Evolutionary conservation across 2,329 filamentous ascomycete species (phyloP).

Genomic region (Teratosphaeria destructans): DNA sequence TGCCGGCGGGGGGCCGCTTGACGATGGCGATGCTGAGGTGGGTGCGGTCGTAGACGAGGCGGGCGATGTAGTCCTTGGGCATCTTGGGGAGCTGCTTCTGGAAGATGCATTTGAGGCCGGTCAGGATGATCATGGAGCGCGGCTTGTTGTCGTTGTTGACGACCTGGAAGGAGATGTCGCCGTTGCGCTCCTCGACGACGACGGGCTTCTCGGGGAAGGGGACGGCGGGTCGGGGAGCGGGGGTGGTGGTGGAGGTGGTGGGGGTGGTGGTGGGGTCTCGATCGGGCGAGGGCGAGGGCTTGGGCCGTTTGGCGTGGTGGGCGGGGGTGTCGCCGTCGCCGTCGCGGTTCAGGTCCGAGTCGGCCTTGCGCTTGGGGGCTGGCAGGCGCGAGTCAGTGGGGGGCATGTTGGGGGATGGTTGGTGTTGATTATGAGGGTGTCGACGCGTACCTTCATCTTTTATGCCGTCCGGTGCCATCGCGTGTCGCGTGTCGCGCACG

Average conservation of each 20-base stretch:
- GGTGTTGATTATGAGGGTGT: background rate
- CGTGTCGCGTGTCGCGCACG: background rate
- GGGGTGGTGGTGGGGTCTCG: no score
- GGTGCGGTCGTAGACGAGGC: slow-evolving; percentile 92
- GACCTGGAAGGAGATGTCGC: slow-evolving; percentile 92
- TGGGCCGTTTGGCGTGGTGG: slow-evolving; percentile 54
- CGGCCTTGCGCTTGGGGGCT: slow-evolving; percentile 59
- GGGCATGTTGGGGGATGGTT: background rate
- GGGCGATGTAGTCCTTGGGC: slow-evolving; percentile 98
- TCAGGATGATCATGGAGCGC: slow-evolving; percentile 87
- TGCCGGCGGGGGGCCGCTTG: slow-evolving; percentile 64
- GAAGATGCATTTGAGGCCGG: slow-evolving; percentile 93
- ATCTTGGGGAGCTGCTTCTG: slow-evolving; percentile 98
- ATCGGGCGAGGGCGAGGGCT: slow-evolving; percentile 32
- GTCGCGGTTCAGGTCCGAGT: slow-evolving; percentile 47
- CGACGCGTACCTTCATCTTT: background rate
- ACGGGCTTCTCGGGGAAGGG: slow-evolving; percentile 91
- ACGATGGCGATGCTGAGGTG: slow-evolving; percentile 95
- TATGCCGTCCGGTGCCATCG: background rate
- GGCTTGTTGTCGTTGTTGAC: slow-evolving; percentile 90
- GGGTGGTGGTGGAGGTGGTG: background rate
- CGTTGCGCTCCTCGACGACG: slow-evolving; percentile 83
- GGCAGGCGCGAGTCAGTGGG: background rate
- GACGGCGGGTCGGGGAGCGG: slow-evolving; percentile 42
- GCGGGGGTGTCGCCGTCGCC: background rate